phyloP scores from a whole-genome alignment of 208 protist genomes.

The Balamuthia mandrillaris region DNA sequence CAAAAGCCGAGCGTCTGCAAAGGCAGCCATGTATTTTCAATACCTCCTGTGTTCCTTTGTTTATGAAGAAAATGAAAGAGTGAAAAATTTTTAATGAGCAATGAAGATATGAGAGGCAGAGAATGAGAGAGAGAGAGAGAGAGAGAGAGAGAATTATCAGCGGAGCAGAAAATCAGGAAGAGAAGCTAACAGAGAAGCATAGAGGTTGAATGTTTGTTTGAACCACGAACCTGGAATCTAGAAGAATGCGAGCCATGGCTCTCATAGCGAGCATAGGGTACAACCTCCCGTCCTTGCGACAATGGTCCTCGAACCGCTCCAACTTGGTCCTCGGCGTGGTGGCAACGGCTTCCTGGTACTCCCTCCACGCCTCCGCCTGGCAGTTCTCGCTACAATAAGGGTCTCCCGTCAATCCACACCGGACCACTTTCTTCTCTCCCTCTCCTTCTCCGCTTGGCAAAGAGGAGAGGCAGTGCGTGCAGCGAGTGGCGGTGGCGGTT shows the following conservation, averaged over 20 bases:
- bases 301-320: neutral
- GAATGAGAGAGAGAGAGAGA: no score
- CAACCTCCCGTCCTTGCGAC: constrained; percentile 8
- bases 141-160: no score
- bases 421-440: no score
- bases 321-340: neutral
- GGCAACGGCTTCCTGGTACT: constrained; percentile 14
- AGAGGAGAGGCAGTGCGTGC: neutral
- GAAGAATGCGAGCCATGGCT: constrained; percentile 7
- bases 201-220: neutral
- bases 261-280: constrained; percentile 10
- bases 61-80: no score
- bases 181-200: neutral
- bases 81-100: no score
- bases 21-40: neutral
- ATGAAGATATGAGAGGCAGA: no score
- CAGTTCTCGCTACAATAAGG: neutral
- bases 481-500: neutral
- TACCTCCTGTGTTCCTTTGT: neutral
- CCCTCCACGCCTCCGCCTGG: neutral
- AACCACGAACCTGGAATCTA: neutral
- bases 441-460: no score
- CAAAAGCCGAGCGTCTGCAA: neutral
- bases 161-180: no score
- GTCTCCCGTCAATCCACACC: neutral